Base-by-base conservation (phyloP, 257 asterid species). In the Anisodus acutangulus region DNA sequence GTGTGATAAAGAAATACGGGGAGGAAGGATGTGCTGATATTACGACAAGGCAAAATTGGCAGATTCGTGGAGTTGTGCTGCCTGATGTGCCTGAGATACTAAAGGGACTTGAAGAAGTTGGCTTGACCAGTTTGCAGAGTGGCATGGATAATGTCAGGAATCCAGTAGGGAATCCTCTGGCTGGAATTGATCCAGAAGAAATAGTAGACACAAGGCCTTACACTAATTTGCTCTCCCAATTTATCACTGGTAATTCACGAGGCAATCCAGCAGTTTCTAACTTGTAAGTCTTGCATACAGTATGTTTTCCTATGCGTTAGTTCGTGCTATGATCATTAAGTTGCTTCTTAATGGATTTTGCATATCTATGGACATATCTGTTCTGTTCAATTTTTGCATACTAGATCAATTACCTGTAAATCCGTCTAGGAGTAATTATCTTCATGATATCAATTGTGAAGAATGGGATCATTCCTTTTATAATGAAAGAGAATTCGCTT, bases 91-190 rank as follows among this genome's bases (percentile, higher is more conserved):
- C 98, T 0, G 97, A 92, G 84, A 94, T 96, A 82, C 87, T 96
- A 1, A 87, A 90, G 83, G 98, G 99, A 70, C 95, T 96, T 0
- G 94, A 91, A 9, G 91, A 90, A 80, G 99, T 96, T 16, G 99
- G 98, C 8, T 84, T 96, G 86, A 94, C 99, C 2, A 96, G 99
- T 87, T 89, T 96, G 81, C 99, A 96, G 91, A 96, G 99, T 84
- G 99, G 99, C 9, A 96, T 96, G 99, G 98, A 96, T 91, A 96
- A 96, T 81, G 99, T 96, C 26, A 90, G 98, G 89, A 94, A 96
- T 82, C 95, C 99, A 3, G 99, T 96, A 1, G 99, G 99, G 51
- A 94, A 92, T 80, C 99, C 99, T 82, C 90, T 96, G 79, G 98
- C 99, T 9, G 99, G 99, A 15, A 92, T 96, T 84, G 99, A 96